Evolutionary conservation across 768 basidiomycete genomes (phyloP).

Genomic region (Mycena latifolia): DNA sequence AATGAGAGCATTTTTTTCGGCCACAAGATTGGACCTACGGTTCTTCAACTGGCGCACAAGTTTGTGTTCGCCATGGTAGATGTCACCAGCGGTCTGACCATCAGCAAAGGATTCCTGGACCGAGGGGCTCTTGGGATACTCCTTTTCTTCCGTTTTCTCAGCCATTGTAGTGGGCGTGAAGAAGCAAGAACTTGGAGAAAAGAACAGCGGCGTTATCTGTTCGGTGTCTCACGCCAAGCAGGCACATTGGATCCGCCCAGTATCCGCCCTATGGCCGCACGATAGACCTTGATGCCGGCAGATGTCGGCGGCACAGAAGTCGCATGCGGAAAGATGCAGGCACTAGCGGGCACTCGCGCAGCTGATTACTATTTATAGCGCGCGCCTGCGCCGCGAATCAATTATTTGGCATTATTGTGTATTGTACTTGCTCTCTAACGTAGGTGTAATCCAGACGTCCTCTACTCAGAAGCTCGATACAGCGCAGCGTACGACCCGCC

Average conservation of each 20-base stretch:
- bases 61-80: slow-evolving; percentile 35
- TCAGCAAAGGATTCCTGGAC: slow-evolving; percentile 28
- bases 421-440: neutral
- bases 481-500: slow-evolving; percentile 77
- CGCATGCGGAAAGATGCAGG: too few relatives aligned
- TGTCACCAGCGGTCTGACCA: slow-evolving; percentile 13
- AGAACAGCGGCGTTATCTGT: neutral
- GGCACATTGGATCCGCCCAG: too few relatives aligned
- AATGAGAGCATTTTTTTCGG: neutral
- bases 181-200: neutral
- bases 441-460: too few relatives aligned
- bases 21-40: slow-evolving; percentile 17
- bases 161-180: slow-evolving; percentile 24
- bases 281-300: too few relatives aligned
- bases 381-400: too few relatives aligned
- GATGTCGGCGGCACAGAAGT: too few relatives aligned
- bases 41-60: slow-evolving; percentile 35
- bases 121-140: slow-evolving; percentile 32
- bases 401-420: neutral
- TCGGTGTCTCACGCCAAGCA: neutral
- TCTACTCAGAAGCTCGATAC: slow-evolving; percentile 76
- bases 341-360: too few relatives aligned
- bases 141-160: slow-evolving; percentile 26
- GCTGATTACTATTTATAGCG: too few relatives aligned
- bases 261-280: too few relatives aligned